These are phyloP conservation scores for Sordariomycetes sp. DNA, from an alignment of 2,329 filamentous ascomycete genomes.

Conservation along the genomic window DNA sequence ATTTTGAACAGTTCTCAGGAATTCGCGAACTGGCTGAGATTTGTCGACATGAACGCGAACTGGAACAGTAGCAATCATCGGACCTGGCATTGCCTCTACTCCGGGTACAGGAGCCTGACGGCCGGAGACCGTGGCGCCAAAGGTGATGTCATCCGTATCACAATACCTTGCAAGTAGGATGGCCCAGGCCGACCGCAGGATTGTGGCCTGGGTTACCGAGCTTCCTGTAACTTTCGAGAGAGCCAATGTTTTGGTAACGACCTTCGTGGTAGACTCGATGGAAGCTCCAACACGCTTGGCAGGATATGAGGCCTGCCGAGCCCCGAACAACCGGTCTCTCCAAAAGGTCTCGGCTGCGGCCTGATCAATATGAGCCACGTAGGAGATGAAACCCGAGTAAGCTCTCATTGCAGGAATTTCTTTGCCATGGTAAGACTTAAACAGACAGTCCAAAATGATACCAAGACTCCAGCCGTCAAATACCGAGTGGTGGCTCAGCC, in stretches of 20 bases:
- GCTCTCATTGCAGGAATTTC: not conserved
- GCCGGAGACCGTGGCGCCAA: conserved; percentile 14
- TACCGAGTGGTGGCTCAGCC: conserved; percentile 15
- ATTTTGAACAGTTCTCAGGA: conserved; percentile 6
- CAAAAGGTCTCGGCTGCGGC: conserved; percentile 5
- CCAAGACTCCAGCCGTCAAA: conserved; percentile 20
- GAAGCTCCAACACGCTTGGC: too few species aligned
- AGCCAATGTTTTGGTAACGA: too few species aligned
- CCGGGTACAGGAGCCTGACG: conserved; percentile 10
- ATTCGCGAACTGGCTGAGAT: conserved; percentile 1
- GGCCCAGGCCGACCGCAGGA: conserved; percentile 4
- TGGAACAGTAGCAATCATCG: conserved; percentile 8
- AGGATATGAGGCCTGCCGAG: conserved; percentile 6
- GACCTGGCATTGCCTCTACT: conserved; percentile 5
- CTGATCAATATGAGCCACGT: conserved; percentile 1
- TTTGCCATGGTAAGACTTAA: conserved; percentile 1
- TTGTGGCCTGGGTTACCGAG: conserved; percentile 4
- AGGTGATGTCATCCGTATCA: conserved; percentile 11
- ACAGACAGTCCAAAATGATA: too few species aligned
- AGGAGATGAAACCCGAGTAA: conserved; percentile 6
- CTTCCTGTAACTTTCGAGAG: not conserved
- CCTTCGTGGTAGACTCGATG: too few species aligned
- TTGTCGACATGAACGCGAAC: conserved; percentile 4
- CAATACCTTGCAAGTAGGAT: conserved; percentile 8
- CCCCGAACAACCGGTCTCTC: conserved; percentile 6